Percentiles rank a stretch among this genome's conserved stretches.
Evolutionary conservation across 2,329 filamentous ascomycete genomes (phyloP).

Genomic region (Fusarium nygamai): DNA sequence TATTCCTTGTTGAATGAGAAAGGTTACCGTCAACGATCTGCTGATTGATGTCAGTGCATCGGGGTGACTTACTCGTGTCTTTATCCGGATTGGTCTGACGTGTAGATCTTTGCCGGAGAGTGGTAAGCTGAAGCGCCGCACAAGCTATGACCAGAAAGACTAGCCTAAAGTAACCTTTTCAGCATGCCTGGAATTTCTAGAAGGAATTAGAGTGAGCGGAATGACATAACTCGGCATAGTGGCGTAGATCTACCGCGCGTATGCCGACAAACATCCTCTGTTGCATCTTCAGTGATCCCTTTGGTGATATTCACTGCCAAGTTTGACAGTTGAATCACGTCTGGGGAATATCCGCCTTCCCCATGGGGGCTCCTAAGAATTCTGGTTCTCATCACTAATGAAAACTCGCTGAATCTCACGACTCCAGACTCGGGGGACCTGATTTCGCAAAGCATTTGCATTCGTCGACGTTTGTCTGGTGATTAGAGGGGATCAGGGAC

Average conservation of each 20-base stretch:
- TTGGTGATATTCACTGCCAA: neutral
- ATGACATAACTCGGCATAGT: constrained; percentile 4
- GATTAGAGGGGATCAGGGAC: constrained; percentile 25
- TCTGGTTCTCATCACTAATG: constrained; percentile 22
- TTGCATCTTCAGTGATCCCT: rapidly evolving
- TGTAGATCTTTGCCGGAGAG: constrained; percentile 16
- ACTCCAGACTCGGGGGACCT: neutral
- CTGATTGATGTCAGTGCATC: constrained; percentile 1
- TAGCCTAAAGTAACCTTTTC: neutral
- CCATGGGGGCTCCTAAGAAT: constrained; percentile 12
- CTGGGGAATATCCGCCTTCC: constrained; percentile 24
- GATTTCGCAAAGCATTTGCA: neutral
- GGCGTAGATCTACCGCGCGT: neutral
- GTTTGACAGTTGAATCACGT: neutral
- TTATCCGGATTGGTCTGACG: neutral
- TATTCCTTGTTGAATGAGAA: neutral
- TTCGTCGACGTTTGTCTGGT: constrained; percentile 8
- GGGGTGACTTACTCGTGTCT: constrained; percentile 6
- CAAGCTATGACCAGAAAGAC: neutral
- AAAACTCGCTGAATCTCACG: neutral
- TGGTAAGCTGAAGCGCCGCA: neutral
- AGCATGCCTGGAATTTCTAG: constrained; percentile 1
- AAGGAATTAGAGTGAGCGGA: neutral
- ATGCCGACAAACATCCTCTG: neutral
- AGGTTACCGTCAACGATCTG: neutral